Conservation (phyloP, 2,329 filamentous ascomycete genomes). For the Cladophialophora yegresii region DNA sequence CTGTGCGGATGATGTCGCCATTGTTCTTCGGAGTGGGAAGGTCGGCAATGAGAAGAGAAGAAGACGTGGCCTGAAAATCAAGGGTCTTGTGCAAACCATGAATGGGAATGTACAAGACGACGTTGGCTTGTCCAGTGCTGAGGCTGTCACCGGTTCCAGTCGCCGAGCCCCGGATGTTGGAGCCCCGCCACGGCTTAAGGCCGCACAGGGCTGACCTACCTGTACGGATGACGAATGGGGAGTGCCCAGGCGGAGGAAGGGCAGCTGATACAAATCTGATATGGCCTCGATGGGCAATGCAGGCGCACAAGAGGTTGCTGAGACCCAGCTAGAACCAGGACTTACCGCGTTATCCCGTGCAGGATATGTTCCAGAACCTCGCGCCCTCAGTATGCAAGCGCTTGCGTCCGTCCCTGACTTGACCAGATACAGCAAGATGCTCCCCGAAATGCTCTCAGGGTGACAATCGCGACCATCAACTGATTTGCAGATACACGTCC, state of each 20-base stretch:
- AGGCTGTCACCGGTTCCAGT: neutral
- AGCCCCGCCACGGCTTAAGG: neutral
- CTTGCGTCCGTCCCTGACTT: neutral
- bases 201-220: neutral
- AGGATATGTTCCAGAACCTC: too few relatives aligned
- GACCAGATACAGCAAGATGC: neutral
- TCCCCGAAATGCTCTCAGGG: neutral
- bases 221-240: neutral
- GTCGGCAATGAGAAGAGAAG: neutral
- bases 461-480: too few relatives aligned
- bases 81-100: neutral
- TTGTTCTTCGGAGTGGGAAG: slow-evolving; percentile 33
- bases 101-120: neutral
- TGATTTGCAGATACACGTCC: too few relatives aligned
- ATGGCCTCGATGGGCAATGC: neutral
- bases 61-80: neutral
- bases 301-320: neutral
- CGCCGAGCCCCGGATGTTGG: neutral
- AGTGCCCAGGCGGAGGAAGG: neutral
- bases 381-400: too few relatives aligned
- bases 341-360: too few relatives aligned
- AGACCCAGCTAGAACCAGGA: neutral
- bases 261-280: neutral
- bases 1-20: slow-evolving; percentile 41
- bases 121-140: neutral